Conservation (phyloP, 192 early-diverging fungal species). For the Coemansia sp. region DNA sequence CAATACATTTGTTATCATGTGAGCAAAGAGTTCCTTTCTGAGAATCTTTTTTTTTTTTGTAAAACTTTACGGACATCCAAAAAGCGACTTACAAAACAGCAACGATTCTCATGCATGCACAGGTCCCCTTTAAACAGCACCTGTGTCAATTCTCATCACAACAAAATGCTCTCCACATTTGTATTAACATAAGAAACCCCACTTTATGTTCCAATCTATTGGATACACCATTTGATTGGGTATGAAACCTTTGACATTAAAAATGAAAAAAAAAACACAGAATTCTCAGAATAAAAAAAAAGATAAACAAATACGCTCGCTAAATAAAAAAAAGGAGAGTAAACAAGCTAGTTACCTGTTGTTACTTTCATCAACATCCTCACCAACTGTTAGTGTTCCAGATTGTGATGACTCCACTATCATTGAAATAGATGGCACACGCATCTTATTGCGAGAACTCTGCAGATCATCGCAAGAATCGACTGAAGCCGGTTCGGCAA, state of each 20-base stretch:
- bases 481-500: background rate
- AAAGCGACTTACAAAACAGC: background rate
- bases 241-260: background rate
- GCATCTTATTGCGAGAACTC: conserved; percentile 2
- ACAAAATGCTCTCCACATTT: background rate
- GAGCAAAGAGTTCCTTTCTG: background rate
- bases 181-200: background rate
- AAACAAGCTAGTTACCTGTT: background rate
- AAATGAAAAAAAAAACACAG: background rate
- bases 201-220: background rate
- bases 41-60: background rate
- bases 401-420: conserved; percentile 13
- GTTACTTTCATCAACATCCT: background rate
- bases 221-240: background rate
- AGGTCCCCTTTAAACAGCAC: too few relatives aligned
- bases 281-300: background rate
- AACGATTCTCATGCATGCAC: background rate
- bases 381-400: conserved; percentile 1
- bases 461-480: background rate
- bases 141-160: too few relatives aligned
- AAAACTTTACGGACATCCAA: too few relatives aligned
- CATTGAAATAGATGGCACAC: conserved; percentile 34
- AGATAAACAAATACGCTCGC: background rate
- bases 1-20: background rate
- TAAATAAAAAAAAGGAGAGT: background rate